Base-by-base conservation (phyloP, 805 yeast species). In the Nakazawaea populi region DNA sequence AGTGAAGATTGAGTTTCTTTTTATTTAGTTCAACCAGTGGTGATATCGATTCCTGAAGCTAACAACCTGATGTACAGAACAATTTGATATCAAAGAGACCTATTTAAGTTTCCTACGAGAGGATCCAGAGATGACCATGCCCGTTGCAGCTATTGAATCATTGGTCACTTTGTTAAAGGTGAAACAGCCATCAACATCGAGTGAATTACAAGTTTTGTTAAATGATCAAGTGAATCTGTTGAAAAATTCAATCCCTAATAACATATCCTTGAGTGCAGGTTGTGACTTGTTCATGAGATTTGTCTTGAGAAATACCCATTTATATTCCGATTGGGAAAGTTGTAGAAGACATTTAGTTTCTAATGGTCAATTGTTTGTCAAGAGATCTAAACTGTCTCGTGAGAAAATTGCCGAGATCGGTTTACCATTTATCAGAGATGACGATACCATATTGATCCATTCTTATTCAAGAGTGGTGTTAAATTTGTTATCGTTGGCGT, bases 81-180 rank as follows among this genome's bases (percentile, higher is more conserved):
- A 71, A 34, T 90, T 94, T 64, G 96, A 91, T 66, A 89, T 94
- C 58, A 89, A 85, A 44, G 75, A 80, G 58, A 81, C 92, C 0
- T 94, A 94, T 64, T 75, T 89, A 52, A 78, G 79, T 63, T 90
- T 89, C 65, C 74, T 94, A 55, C 81, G 79, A 58, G 96, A 90
- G 47, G 97, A 94, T 69, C 76, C 88, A n/a, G 98, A 94, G 52
- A 88, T 94, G 83, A 91, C 99, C 5, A 94, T 91, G 97, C 99
- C 99, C 1, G 89, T 94, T 35, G 99, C 99, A 42, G 99, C 99
- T 36, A 94, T 94, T 61, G 98, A 94, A 71, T 82, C 96, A 10
- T 73, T 94, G 43, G 96, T 94, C 30, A 87, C 94, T 7, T 77
- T 94, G 69, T 70, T 92, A 31, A 77, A 84, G 56, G 81, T 84